phyloP scores from a whole-genome alignment of 148 eudicot species.

The Tetragonia tetragonoides region DNA sequence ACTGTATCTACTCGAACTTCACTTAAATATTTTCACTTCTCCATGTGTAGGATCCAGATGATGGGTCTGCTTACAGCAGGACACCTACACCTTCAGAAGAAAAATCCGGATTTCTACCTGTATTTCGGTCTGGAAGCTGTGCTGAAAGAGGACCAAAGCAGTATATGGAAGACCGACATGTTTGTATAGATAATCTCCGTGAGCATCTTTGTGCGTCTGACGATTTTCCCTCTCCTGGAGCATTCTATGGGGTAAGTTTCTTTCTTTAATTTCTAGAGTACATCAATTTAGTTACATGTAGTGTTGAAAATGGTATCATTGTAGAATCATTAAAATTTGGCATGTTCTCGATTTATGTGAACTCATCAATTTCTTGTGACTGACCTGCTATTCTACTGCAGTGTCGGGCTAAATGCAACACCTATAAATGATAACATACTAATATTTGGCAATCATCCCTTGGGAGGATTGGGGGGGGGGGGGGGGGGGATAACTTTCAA shows the following conservation, averaged over 20 bases:
- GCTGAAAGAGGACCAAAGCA: slow-evolving; percentile 86
- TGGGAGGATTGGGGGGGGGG: too few species aligned
- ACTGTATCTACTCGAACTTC: not conserved
- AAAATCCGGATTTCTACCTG: slow-evolving; percentile 47
- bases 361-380: not conserved
- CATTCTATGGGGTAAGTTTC: slow-evolving; percentile 74
- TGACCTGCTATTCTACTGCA: slow-evolving; percentile 2
- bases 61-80: slow-evolving; percentile 29
- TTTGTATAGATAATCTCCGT: slow-evolving; percentile 68
- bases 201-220: slow-evolving; percentile 45
- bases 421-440: not conserved
- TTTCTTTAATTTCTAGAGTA: not conserved
- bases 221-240: slow-evolving; percentile 65
- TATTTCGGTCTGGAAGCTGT: slow-evolving; percentile 82
- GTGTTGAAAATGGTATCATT: not conserved
- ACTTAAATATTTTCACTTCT: slow-evolving; percentile 3
- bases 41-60: slow-evolving; percentile 45
- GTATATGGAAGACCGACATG: slow-evolving; percentile 85
- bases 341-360: not conserved
- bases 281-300: not conserved
- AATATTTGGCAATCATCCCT: not conserved
- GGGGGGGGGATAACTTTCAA: too few species aligned
- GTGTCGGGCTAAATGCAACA: not conserved
- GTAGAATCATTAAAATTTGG: not conserved
- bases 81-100: slow-evolving; percentile 49